Conservation (phyloP, 345 rosid species). For the Physaria fendleri region DNA sequence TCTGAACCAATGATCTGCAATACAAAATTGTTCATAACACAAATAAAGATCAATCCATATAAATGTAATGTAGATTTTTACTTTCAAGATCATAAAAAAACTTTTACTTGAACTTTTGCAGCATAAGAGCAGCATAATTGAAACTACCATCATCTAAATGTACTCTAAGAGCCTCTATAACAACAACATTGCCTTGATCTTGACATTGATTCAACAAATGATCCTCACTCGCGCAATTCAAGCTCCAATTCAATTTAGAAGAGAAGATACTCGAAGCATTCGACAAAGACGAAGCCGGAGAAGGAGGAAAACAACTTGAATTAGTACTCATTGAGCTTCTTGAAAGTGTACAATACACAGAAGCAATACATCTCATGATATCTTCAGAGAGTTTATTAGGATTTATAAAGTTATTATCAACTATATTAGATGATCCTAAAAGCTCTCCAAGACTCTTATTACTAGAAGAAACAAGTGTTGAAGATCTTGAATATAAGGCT, state of each 20-base stretch:
- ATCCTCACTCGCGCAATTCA: conserved; percentile 41
- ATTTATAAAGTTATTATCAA: conserved; percentile 26
- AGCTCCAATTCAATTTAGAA: conserved; percentile 53
- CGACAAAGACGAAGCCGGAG: conserved; percentile 64
- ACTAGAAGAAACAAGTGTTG: too few species aligned
- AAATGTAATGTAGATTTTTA: background rate
- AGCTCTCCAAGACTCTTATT: conserved; percentile 74
- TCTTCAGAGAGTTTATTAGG: conserved; percentile 74
- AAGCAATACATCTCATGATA: conserved; percentile 70
- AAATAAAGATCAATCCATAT: background rate
- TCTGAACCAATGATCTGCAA: conserved; percentile 59
- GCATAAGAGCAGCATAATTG: conserved; percentile 51
- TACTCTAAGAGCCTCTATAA: conserved; percentile 51
- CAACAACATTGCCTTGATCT: conserved; percentile 45
- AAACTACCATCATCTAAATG: conserved; percentile 52
- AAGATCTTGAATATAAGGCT: conserved; percentile 32
- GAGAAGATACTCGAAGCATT: conserved; percentile 67
- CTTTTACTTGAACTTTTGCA: conserved; percentile 68
- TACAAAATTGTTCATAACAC: background rate
- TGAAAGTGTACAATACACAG: conserved; percentile 69
- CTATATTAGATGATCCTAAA: conserved; percentile 40
- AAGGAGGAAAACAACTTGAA: conserved; percentile 36
- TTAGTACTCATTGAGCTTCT: conserved; percentile 21
- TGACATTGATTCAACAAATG: conserved; percentile 29
- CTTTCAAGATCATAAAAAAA: background rate